Conservation (phyloP, 140 eudicot species). For the Senecio squalidus region DNA sequence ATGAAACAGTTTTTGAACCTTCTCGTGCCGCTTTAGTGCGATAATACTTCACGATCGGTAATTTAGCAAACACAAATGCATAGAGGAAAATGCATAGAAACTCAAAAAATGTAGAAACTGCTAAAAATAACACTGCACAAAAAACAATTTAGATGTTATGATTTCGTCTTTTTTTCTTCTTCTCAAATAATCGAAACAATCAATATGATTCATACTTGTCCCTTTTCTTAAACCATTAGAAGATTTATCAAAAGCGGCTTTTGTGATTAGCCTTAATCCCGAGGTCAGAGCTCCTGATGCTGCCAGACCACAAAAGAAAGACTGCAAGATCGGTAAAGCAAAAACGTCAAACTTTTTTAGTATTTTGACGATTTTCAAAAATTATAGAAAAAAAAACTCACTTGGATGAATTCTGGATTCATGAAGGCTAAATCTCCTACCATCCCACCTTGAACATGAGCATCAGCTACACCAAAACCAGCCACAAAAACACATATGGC, state of each 20-base stretch:
- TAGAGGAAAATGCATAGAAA: no score
- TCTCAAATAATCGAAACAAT: neutral
- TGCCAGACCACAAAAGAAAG: conserved; percentile 62
- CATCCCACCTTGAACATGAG: conserved; percentile 62
- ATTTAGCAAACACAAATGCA: conserved; percentile 45
- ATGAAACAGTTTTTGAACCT: conserved; percentile 62
- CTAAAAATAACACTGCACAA: conserved; percentile 50
- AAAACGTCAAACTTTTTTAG: no score
- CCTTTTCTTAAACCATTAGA: conserved; percentile 62
- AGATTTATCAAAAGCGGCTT: conserved; percentile 53
- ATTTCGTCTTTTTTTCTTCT: neutral
- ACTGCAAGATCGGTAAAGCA: conserved; percentile 29
- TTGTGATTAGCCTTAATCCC: no score
- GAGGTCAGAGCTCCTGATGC: conserved; percentile 66
- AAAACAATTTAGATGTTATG: neutral
- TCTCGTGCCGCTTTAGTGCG: conserved; percentile 59
- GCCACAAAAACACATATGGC: conserved; percentile 50
- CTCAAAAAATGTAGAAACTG: conserved; percentile 51
- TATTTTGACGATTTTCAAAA: neutral
- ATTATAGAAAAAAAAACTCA: neutral
- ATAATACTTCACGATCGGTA: conserved; percentile 67
- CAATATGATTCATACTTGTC: conserved; percentile 36
- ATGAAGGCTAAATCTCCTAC: conserved; percentile 54
- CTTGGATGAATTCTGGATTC: conserved; percentile 75
- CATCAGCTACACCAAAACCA: conserved; percentile 66